Base-by-base conservation (phyloP, 2,329 filamentous ascomycete species). In the Dactylellina sp. region DNA sequence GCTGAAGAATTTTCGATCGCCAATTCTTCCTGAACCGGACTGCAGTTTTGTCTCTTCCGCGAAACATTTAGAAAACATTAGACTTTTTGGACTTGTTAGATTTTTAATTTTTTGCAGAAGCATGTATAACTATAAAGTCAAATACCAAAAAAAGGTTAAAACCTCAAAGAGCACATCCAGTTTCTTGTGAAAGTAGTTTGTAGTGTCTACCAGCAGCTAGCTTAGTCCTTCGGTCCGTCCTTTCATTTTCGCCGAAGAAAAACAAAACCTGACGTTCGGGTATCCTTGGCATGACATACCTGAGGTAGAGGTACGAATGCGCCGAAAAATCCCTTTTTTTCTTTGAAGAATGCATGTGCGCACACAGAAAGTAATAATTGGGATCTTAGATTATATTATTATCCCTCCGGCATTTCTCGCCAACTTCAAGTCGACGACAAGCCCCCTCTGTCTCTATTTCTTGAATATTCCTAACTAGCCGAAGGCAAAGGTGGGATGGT, bases 1-100 rank as follows among this genome's bases (percentile, higher is more conserved):
- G 63, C 71, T 74, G 70, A 61, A 74, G 40, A 65, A 49, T 74
- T 66, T 66, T 65, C 50, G 66, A 56, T 72, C 61, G 22, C 65
- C 42, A 71, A 46, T 35, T 20, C 61, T 60, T 61, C 18, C 22
- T 74, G 61, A 61, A 60, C 55, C 53, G 28, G 66, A 53, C 24
- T 50, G 42, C 22, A 28, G 16, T 28, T 28, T 42, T 28, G 40
- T 28, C n/a, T 49, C 28, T 53, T 39, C 44, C 37, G n/a, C n/a
- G 25, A 50, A 61, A 61, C 44, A 60, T 44, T 20, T 37, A 60
- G 46, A 44, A 47, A 42, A 47, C 28, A 59, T 28, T 50, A 32
- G 4, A 32, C 28, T 9, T 47, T 22, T 37, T 37, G 24, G 37
- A 61, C 44, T 35, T 25, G 11, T n/a, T 28, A 35, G 47, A 20